A percentile compares a stretch with the other conserved stretches of the same genome.
Conservation (phyloP, 495 filamentous ascomycete genomes). For the Neurospora sublineolata region DNA sequence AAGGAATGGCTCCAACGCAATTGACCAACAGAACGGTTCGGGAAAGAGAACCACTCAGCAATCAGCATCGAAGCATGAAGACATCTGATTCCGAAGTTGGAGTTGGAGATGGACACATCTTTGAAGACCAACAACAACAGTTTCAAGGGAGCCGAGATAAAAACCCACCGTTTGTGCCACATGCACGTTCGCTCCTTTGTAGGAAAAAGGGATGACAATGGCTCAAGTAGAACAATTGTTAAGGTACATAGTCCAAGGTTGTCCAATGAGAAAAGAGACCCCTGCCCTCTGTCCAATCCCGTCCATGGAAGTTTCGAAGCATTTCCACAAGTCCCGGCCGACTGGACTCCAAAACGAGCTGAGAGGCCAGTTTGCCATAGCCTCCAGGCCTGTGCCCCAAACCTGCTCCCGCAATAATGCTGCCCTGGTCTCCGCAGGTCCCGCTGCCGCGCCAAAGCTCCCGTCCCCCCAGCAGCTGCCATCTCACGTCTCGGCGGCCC, state of each 20-base stretch:
- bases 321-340: constrained; percentile 8
- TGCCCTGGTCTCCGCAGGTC: constrained; percentile 1
- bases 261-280: neutral
- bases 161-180: neutral
- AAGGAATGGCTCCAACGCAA: neutral
- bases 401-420: constrained; percentile 12
- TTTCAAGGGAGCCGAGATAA: neutral
- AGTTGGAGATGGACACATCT: neutral
- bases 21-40: neutral
- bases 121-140: neutral
- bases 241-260: neutral
- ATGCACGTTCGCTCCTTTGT: neutral
- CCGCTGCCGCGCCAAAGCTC: constrained; percentile 7
- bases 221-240: neutral
- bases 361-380: constrained; percentile 8
- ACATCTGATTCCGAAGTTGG: neutral
- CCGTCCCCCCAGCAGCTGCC: constrained; percentile 5
- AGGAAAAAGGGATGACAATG: neutral
- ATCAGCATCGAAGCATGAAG: neutral
- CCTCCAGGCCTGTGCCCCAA: constrained; percentile 4
- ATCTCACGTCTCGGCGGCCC: constrained; percentile 9
- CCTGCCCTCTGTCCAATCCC: neutral
- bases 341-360: constrained; percentile 1
- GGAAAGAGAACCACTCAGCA: neutral
- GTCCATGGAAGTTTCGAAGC: constrained; percentile 18